Percentiles rank a stretch among this genome's conserved stretches.
Evolutionary conservation across 164 flowering plant species (phyloP).

Genomic region (Dillenia suffruticosa): DNA sequence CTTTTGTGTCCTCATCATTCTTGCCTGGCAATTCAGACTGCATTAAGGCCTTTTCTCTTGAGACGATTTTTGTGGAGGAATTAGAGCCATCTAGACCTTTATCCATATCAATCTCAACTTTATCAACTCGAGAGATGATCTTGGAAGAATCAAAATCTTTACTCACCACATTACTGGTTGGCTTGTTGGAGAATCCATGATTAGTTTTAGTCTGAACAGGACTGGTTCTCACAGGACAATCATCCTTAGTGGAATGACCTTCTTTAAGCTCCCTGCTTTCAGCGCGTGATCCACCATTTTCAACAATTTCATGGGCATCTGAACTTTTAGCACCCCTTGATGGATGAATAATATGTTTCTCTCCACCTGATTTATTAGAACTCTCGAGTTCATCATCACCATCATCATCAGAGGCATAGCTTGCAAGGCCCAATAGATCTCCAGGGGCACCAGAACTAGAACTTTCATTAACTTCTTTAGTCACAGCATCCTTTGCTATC

Average conservation of each 20-base stretch:
- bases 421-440: slow-evolving; percentile 78
- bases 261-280: slow-evolving; percentile 14
- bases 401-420: slow-evolving; percentile 84
- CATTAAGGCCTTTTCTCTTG: slow-evolving; percentile 16
- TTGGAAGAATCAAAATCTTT: slow-evolving; percentile 12
- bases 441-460: slow-evolving; percentile 54
- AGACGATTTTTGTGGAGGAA: slow-evolving; percentile 16
- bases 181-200: slow-evolving; percentile 1
- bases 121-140: slow-evolving; percentile 11
- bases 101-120: slow-evolving; percentile 11
- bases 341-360: slow-evolving; percentile 14
- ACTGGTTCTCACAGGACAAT: slow-evolving; percentile 9
- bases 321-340: slow-evolving; percentile 16
- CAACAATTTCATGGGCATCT: slow-evolving; percentile 15
- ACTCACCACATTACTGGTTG: slow-evolving; percentile 5
- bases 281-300: slow-evolving; percentile 26
- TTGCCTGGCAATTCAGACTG: slow-evolving; percentile 25
- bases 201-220: slow-evolving; percentile 9
- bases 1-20: slow-evolving; percentile 16
- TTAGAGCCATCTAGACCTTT: slow-evolving; percentile 16
- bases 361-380: slow-evolving; percentile 17
- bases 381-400: slow-evolving; percentile 43
- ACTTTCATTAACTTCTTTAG: slow-evolving; percentile 34
- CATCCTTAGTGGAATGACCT: slow-evolving; percentile 9
- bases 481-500: slow-evolving; percentile 34